Evolutionary conservation across 306 rosid species (phyloP).

Genomic region (Calophaca sinica): DNA sequence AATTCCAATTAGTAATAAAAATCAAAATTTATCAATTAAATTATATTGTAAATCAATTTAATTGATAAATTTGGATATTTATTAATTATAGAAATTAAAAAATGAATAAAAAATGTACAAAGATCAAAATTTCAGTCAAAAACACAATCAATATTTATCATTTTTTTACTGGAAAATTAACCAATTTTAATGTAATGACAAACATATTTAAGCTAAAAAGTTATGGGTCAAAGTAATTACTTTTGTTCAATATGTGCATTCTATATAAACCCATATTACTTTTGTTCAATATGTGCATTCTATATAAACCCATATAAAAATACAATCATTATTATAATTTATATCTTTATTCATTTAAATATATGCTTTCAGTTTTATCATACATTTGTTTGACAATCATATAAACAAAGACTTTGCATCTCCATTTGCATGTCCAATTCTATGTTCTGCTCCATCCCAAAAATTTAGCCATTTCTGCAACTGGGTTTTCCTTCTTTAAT

Average conservation of each 20-base stretch:
- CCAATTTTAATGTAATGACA: neutral
- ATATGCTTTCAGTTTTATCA: conserved; percentile 3
- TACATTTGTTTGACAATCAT: conserved; percentile 37
- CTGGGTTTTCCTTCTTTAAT: conserved; percentile 17
- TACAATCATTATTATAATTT: conserved; percentile 4
- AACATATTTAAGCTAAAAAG: neutral
- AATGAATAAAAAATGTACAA: no score
- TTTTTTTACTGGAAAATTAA: no score
- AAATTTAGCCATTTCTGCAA: conserved; percentile 48
- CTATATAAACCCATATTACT: neutral
- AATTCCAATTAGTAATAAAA: no score
- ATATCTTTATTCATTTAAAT: conserved; percentile 18
- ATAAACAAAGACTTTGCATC: conserved; percentile 23
- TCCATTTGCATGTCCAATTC: conserved; percentile 14
- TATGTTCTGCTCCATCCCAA: conserved; percentile 21
- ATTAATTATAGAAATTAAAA: no score
- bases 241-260: conserved; percentile 1
- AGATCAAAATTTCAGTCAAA: no score
- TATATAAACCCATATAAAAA: neutral
- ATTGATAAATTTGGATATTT: no score
- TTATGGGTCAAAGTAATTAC: neutral
- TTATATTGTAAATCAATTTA: no score
- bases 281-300: neutral
- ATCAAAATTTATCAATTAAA: no score
- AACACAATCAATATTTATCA: no score